Evolutionary conservation across 768 basidiomycete species (phyloP).

Genomic region (Phlebiopsis flavidoalba): DNA sequence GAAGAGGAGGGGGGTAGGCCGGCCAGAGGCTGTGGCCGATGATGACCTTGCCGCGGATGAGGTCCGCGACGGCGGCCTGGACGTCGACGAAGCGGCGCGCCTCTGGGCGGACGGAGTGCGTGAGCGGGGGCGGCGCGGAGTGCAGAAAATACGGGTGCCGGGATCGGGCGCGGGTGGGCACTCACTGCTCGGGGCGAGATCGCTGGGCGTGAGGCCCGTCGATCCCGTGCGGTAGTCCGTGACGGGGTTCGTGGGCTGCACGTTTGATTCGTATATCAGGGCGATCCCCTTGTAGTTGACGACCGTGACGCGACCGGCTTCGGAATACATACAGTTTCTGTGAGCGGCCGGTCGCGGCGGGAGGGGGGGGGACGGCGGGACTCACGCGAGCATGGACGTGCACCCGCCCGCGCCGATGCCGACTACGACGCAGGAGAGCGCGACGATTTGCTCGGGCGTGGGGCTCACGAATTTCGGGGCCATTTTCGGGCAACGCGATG

Average conservation of each 20-base stretch:
- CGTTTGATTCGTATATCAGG: conserved; percentile 61
- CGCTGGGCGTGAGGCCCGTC: conserved; percentile 46
- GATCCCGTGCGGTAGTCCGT: conserved; percentile 69
- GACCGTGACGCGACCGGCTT: conserved; percentile 41
- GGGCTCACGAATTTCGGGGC: conserved; percentile 19
- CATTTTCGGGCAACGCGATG: neutral
- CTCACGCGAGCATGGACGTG: conserved; percentile 79
- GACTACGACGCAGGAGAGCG: conserved; percentile 53
- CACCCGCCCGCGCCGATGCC: conserved; percentile 79
- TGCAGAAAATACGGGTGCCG: neutral
- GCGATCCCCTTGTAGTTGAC: conserved; percentile 41
- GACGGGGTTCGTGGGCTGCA: conserved; percentile 60
- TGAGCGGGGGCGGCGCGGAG: neutral
- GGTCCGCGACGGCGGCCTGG: conserved; percentile 58
- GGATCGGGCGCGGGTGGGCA: neutral
- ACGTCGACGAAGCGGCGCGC: conserved; percentile 55
- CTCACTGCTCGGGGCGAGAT: conserved; percentile 35
- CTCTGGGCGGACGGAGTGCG: conserved; percentile 28
- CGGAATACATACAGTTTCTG: neutral
- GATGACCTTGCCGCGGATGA: conserved; percentile 65
- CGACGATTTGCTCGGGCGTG: conserved; percentile 42
- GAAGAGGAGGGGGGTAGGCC: no score
- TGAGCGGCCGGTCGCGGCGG: neutral
- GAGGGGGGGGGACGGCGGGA: conserved; percentile 11
- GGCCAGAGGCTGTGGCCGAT: conserved; percentile 79